Conservation (phyloP, 2,329 filamentous ascomycete species). For the Conoideocrella luteorostrata region DNA sequence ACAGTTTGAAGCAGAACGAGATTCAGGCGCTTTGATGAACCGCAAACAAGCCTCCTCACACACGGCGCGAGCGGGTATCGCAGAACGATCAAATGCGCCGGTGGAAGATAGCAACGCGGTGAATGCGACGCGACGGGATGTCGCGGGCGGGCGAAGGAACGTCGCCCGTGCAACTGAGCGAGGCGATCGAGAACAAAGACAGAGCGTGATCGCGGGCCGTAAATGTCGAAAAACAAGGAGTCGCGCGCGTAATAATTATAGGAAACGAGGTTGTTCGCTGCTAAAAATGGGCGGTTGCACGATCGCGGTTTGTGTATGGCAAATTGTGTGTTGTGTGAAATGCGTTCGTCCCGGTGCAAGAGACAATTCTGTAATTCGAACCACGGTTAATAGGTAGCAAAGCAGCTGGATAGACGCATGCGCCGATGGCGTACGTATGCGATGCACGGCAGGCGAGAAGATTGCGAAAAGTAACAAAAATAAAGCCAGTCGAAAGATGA, state of each 20-base stretch:
- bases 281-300: not conserved
- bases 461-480: conserved; percentile 3
- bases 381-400: not conserved
- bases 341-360: not conserved
- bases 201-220: not conserved
- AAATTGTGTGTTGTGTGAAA: not conserved
- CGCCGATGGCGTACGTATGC: conserved; percentile 3
- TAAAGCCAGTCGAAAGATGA: not conserved
- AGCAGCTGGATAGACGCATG: not conserved
- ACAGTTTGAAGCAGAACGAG: no score
- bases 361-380: not conserved
- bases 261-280: not conserved
- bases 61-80: conserved; percentile 1
- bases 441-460: not conserved
- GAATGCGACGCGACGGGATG: not conserved
- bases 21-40: not conserved
- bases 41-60: not conserved
- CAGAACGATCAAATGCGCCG: conserved; percentile 7
- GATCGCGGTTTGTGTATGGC: not conserved
- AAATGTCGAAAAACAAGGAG: not conserved
- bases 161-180: no score
- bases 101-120: not conserved
- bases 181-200: not conserved
- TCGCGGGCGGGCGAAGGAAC: not conserved
- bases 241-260: not conserved